A percentile compares a stretch with the other conserved stretches of the same genome.
These are phyloP conservation scores for Corrigiola litoralis DNA, from an alignment of 179 eudicot species.

Conservation along the genomic window DNA sequence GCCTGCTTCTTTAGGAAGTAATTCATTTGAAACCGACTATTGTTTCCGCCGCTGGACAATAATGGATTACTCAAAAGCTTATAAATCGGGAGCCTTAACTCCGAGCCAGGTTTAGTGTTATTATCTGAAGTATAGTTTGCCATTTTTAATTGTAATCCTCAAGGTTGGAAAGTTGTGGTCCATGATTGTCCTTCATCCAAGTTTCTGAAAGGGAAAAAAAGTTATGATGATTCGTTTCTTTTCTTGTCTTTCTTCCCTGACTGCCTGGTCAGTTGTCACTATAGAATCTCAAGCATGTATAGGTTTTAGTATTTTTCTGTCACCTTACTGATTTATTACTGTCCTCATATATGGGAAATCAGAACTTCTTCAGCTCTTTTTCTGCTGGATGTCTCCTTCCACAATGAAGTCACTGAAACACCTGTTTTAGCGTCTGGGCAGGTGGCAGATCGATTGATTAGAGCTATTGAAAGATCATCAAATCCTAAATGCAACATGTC, in stretches of 20 bases:
- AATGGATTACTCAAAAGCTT: slow-evolving; percentile 77
- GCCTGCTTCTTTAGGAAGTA: slow-evolving; percentile 26
- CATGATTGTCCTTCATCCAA: too few relatives aligned
- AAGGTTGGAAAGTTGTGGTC: too few relatives aligned
- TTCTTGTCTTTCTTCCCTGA: too few relatives aligned
- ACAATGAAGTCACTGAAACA: neutral
- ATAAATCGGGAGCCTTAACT: slow-evolving; percentile 51
- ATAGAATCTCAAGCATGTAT: neutral
- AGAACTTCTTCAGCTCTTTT: neutral
- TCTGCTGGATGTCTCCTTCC: neutral
- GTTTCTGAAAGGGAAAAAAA: too few relatives aligned
- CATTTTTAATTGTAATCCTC: too few relatives aligned
- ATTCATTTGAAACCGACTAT: slow-evolving; percentile 20
- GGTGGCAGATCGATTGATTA: slow-evolving; percentile 72
- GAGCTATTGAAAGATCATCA: slow-evolving; percentile 49
- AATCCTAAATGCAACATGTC: slow-evolving; percentile 54
- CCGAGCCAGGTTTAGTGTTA: slow-evolving; percentile 50
- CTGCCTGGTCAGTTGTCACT: neutral
- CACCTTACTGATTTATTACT: neutral
- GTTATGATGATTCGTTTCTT: too few relatives aligned
- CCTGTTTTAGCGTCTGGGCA: slow-evolving; percentile 25
- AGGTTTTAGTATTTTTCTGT: neutral
- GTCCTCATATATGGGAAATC: neutral
- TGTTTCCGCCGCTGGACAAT: slow-evolving; percentile 65
- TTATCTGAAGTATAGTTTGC: neutral